Percentiles rank a stretch among this genome's conserved stretches.
phyloP scores from a whole-genome alignment of 1,139 yeast species.

The Geotrichum fermentans region DNA sequence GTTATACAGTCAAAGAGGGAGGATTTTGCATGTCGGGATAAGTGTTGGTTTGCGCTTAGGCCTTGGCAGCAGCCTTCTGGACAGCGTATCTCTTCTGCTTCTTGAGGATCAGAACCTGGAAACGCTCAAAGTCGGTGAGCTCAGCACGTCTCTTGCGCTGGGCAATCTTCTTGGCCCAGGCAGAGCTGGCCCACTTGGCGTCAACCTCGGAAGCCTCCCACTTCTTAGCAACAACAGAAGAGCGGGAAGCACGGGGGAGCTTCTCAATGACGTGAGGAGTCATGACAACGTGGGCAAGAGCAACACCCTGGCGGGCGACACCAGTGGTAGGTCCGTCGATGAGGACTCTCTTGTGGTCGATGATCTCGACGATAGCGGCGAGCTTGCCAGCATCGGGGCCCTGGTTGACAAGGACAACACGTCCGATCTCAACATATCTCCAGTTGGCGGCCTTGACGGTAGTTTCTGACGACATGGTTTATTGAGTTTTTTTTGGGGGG shows the following conservation, averaged over 20 bases:
- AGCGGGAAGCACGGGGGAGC: conserved; percentile 92
- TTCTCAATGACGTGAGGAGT: conserved; percentile 83
- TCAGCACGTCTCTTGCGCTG: conserved; percentile 88
- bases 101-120: conserved; percentile 96
- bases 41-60: neutral
- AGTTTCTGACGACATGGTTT: conserved; percentile 58
- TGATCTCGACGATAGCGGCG: conserved; percentile 95
- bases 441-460: conserved; percentile 95
- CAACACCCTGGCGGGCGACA: conserved; percentile 86
- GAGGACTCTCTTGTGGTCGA: conserved; percentile 97
- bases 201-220: conserved; percentile 89
- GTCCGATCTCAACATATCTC: conserved; percentile 99
- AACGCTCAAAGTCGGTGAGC: conserved; percentile 69
- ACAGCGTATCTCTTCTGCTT: conserved; percentile 77
- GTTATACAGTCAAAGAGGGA: neutral
- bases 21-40: neutral
- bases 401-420: conserved; percentile 89
- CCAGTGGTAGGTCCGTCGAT: conserved; percentile 90
- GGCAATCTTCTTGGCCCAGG: conserved; percentile 98
- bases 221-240: conserved; percentile 81
- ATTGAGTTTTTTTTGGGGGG: conserved; percentile 8
- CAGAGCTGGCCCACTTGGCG: conserved; percentile 85
- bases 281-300: conserved; percentile 82
- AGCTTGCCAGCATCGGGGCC: conserved; percentile 66
- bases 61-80: conserved; percentile 8